Evolutionary conservation across 1,284 basidiomycete species (phyloP).

Genomic region (Ceratobasidium sp.): DNA sequence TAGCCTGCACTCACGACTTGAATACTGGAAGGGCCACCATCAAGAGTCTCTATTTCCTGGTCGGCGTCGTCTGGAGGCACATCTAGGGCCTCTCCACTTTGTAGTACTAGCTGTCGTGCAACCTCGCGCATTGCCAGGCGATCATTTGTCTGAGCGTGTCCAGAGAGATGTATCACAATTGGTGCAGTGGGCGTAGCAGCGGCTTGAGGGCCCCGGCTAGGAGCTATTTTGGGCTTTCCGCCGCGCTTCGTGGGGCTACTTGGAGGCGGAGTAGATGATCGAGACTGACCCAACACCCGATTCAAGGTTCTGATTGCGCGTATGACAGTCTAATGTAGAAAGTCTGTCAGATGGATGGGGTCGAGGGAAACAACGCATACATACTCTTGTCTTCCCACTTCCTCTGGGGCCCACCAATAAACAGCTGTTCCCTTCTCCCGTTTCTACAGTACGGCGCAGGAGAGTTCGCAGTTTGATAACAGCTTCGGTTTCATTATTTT

Average conservation of each 20-base stretch:
- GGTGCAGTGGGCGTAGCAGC: slow-evolving; percentile 46
- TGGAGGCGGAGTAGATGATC: slow-evolving; percentile 14
- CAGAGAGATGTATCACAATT: slow-evolving; percentile 83
- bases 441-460: slow-evolving; percentile 71
- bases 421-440: slow-evolving; percentile 91
- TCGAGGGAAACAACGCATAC: slow-evolving; percentile 46
- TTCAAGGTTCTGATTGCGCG: slow-evolving; percentile 21
- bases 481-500: slow-evolving; percentile 37
- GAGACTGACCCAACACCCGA: neutral
- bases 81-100: slow-evolving; percentile 60
- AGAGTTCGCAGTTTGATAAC: slow-evolving; percentile 58
- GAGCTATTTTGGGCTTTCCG: slow-evolving; percentile 1
- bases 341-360: neutral
- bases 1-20: slow-evolving; percentile 28
- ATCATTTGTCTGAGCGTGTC: slow-evolving; percentile 83
- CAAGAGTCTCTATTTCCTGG: slow-evolving; percentile 50
- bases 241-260: slow-evolving; percentile 19
- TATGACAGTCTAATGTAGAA: slow-evolving; percentile 9
- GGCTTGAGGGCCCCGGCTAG: neutral
- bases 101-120: slow-evolving; percentile 76
- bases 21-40: slow-evolving; percentile 41
- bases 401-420: slow-evolving; percentile 82
- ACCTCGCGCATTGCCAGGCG: slow-evolving; percentile 92
- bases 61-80: slow-evolving; percentile 46
- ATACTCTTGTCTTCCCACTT: slow-evolving; percentile 81